Base-by-base conservation (phyloP, 1,284 basidiomycete genomes). In the Melampsora larici-populina region DNA sequence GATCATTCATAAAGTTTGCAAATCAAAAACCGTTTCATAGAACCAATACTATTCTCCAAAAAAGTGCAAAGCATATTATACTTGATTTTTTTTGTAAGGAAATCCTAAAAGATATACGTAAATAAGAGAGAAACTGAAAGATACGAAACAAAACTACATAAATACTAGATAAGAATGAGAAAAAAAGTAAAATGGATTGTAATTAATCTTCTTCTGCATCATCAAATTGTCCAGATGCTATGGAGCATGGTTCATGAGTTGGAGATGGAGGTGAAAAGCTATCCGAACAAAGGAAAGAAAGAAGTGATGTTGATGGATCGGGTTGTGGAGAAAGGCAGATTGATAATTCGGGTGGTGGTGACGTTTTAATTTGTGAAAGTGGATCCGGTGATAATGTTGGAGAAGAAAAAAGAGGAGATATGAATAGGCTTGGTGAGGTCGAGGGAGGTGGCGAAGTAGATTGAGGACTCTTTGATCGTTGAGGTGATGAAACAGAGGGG, bases 151-250 rank as follows among this genome's bases (percentile, higher is more conserved):
- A 55, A 55, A 55, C 51, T 55, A 21, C 24, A 55, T 55, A 55
- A 18, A 55, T 21, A 55, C 51, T 24, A 55, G 17, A 55, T 24
- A 24, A 3, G 17, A 55, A 55, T 55, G 51, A 3, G 13, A 55
- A 55, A 55, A 55, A 21, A 49, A 49, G 60, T 13, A 69, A 46
- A 46, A 24, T 26, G 15, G 43, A 43, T 36, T 11, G 26, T 62
- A 33, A 71, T 17, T n/a, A 18, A 15, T 73, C 60, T 73, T 73
- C 70, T 18, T 58, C 29, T 8, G 70, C 70, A 31, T 73, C 70
- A 31, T 73, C 70, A 46, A 73, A 73, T 49, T 73, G 70, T 15
- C 70, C 70, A 15, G 62, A 63, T 66, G 64, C 63, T 24, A 48
- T 26, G 9, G 15, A 62, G 48, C 43, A 46, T 55, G 72, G 48